These are phyloP conservation scores for Ophiobolus disseminans DNA, from an alignment of 2,329 filamentous ascomycete species.

Conservation along the genomic window DNA sequence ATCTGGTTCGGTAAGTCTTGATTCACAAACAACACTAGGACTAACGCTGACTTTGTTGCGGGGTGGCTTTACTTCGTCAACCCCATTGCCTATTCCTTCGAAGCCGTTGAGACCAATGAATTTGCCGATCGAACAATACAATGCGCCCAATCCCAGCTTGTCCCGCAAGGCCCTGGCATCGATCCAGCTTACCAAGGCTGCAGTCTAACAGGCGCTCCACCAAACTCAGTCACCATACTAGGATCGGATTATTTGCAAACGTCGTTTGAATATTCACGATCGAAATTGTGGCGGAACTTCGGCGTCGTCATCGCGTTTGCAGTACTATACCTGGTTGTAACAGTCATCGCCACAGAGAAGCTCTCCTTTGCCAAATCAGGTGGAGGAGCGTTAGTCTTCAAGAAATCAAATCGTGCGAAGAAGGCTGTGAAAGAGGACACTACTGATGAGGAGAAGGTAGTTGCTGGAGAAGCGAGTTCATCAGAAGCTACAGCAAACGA, in stretches of 20 bases:
- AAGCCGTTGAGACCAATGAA: slow-evolving; percentile 72
- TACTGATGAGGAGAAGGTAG: slow-evolving; percentile 66
- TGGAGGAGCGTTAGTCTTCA: slow-evolving; percentile 75
- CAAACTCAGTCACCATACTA: slow-evolving; percentile 59
- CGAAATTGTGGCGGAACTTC: slow-evolving; percentile 74
- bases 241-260: slow-evolving; percentile 63
- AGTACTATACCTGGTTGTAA: slow-evolving; percentile 75
- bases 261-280: slow-evolving; percentile 64
- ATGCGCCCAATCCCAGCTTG: slow-evolving; percentile 65
- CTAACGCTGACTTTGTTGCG: too few relatives aligned
- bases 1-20: slow-evolving; percentile 76
- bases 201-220: slow-evolving; percentile 63
- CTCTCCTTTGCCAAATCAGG: slow-evolving; percentile 68
- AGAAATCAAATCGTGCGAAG: slow-evolving; percentile 69
- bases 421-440: slow-evolving; percentile 57
- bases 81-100: slow-evolving; percentile 67
- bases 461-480: slow-evolving; percentile 32
- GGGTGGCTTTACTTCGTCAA: slow-evolving; percentile 51
- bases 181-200: slow-evolving; percentile 68
- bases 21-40: too few relatives aligned
- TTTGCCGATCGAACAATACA: slow-evolving; percentile 64
- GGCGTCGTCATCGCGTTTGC: slow-evolving; percentile 79
- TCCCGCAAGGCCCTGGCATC: slow-evolving; percentile 64
- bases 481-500: slow-evolving; percentile 31
- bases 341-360: slow-evolving; percentile 72